These are phyloP conservation scores for Neospora caninum DNA, from an alignment of 169 alveolate species.

Conservation along the genomic window DNA sequence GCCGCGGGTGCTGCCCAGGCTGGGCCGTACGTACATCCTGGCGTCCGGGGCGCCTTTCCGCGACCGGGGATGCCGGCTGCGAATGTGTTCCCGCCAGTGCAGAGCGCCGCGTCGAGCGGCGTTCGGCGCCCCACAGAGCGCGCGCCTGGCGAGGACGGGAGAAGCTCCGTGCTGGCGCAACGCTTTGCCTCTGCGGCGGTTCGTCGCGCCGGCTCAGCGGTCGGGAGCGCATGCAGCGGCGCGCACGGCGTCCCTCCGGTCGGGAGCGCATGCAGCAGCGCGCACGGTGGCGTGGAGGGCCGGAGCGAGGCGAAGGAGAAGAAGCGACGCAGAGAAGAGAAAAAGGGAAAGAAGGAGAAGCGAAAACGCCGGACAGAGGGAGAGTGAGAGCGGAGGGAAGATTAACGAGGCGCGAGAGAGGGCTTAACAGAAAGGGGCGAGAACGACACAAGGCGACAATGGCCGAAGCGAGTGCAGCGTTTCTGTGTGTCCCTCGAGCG, in stretches of 20 bases:
- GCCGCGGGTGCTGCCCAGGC: too few relatives aligned
- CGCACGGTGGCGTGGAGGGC: neutral
- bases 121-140: neutral
- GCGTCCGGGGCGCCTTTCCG: too few relatives aligned
- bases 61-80: too few relatives aligned
- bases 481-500: too few relatives aligned
- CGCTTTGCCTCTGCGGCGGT: neutral
- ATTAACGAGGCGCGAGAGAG: neutral
- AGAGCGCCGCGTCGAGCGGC: neutral
- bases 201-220: neutral
- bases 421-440: neutral
- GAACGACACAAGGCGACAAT: neutral
- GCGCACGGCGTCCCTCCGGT: neutral
- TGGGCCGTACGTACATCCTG: too few relatives aligned
- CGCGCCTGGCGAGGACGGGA: neutral
- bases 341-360: neutral
- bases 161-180: neutral
- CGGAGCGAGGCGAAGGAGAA: neutral
- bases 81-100: too few relatives aligned
- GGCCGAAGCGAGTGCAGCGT: neutral
- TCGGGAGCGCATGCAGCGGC: constrained; percentile 19
- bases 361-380: neutral
- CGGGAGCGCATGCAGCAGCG: constrained; percentile 7
- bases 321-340: neutral
- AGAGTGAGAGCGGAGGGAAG: neutral